Evolutionary conservation across 140 eudicot species (phyloP), one percentile per base, ranked within the genome.

Genomic region (Cichorium intybus): DNA sequence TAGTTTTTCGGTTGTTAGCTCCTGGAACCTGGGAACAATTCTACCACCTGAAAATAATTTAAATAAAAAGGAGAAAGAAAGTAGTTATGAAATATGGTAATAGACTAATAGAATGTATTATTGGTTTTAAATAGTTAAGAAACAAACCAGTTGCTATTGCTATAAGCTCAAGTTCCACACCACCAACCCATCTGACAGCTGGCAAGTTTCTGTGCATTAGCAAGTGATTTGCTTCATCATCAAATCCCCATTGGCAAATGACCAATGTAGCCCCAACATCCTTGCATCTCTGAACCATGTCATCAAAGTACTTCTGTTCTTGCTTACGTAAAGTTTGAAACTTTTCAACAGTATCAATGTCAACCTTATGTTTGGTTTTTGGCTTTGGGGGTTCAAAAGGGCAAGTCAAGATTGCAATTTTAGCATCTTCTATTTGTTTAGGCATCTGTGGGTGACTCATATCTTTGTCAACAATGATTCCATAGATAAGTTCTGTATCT

Each of bases 381-480:
- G 99, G 99, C 84, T 94, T 94, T 10, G 99, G 99, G 47, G 99
- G 99, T 82, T 94, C 99, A 78, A 94, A 94, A 1, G 99, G 99
- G 70, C 99, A 94, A 23, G 99, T 94, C 76, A 94, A 78, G 27
- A 94, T 94, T 23, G 99, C 99, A 56, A 94, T 86, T 52, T 88
- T 82, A 6, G 99, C 97, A 81, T 94, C 94, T 48, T 73, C 77
- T 59, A 94, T 94, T 62, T 86, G 85, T 72, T 94, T 94, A 10
- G 99, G 99, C 99, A 94, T 94, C 71, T 94, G 99, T 17, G 99
- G 99, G 61, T 94, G 99, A 67, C 99, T 94, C 99, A 94, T 94
- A 71, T 94, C 99, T 75, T 94, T 94, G 81, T 94, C 99, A 23
- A 94, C 95, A 55, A 94, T 66, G 39, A 94, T 89, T 69, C 99